These are phyloP conservation scores for Didymella lethalis DNA, from an alignment of 2,329 filamentous ascomycete species.

Conservation along the genomic window DNA sequence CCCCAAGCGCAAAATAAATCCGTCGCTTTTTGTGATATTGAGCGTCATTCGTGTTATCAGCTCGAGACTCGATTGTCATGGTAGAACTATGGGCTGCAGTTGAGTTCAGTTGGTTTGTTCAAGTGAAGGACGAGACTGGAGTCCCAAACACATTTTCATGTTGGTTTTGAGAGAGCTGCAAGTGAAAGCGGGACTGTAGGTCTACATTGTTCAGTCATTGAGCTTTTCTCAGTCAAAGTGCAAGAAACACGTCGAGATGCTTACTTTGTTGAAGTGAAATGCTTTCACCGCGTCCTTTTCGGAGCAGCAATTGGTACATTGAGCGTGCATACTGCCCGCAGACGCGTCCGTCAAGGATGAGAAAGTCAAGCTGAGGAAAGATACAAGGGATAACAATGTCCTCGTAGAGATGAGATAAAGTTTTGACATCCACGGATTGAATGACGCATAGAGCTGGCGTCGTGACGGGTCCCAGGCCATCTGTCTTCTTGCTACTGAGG, in stretches of 20 bases:
- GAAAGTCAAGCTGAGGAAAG: neutral
- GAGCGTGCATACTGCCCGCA: neutral
- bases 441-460: too few species aligned
- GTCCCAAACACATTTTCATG: neutral
- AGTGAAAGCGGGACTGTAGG: neutral
- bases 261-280: neutral
- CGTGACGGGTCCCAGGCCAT: too few species aligned
- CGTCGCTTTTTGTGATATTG: too few species aligned
- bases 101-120: neutral
- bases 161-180: neutral
- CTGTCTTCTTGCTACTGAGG: too few species aligned
- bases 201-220: neutral
- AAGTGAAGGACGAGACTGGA: too few species aligned
- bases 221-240: neutral
- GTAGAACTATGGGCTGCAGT: neutral
- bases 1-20: neutral
- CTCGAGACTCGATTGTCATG: neutral
- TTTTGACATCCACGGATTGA: too few species aligned
- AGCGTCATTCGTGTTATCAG: neutral
- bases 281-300: neutral
- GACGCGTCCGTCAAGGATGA: neutral
- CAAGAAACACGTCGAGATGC: neutral
- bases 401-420: too few species aligned
- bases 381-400: neutral
- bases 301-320: neutral